Evolutionary conservation across 2,329 filamentous ascomycete genomes (phyloP).

Genomic region (Aspergillus sp.): DNA sequence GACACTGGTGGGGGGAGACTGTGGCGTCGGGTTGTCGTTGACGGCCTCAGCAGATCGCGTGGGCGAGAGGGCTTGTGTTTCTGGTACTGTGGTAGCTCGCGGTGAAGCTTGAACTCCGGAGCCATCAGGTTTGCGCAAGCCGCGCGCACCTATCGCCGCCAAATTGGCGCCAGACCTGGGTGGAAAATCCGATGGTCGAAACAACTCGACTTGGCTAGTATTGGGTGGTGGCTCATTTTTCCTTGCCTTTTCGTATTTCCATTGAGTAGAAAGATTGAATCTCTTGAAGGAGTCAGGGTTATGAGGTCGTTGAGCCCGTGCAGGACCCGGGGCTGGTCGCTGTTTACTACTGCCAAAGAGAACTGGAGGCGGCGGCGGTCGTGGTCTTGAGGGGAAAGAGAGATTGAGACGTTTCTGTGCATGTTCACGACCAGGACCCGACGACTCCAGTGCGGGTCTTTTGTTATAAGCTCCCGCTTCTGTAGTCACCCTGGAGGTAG

Average conservation of each 20-base stretch:
- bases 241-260: constrained; percentile 32
- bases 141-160: background rate
- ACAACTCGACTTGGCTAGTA: constrained; percentile 35
- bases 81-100: too few relatives aligned
- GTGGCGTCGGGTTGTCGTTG: background rate
- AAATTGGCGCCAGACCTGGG: constrained; percentile 7
- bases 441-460: too few relatives aligned
- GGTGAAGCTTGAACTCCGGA: too few relatives aligned
- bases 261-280: constrained; percentile 26
- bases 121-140: background rate
- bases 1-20: too few relatives aligned
- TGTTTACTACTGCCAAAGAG: constrained; percentile 17
- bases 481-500: too few relatives aligned
- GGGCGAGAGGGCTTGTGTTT: too few relatives aligned
- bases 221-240: constrained; percentile 36
- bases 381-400: background rate
- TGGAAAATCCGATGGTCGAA: constrained; percentile 33
- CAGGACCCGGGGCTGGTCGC: background rate
- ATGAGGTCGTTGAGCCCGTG: constrained; percentile 9
- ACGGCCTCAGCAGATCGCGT: too few relatives aligned
- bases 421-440: too few relatives aligned
- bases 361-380: constrained; percentile 7
- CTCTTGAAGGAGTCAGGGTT: constrained; percentile 5
- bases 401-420: too few relatives aligned
- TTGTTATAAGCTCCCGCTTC: too few relatives aligned